Conservation (phyloP, 2,329 filamentous ascomycete genomes). For the Byssothecium circinans region DNA sequence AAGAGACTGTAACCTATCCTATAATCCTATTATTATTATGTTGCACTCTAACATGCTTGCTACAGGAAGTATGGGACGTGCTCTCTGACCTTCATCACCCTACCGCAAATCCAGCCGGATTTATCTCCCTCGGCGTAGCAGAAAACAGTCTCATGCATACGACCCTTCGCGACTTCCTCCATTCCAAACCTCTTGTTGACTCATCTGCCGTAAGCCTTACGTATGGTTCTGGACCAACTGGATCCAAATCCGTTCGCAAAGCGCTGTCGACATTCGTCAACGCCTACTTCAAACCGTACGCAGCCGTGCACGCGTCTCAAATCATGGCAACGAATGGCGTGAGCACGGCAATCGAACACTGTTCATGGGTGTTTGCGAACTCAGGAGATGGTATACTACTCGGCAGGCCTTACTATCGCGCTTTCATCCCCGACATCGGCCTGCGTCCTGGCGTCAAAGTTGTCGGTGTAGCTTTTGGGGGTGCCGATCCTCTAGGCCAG, state of each 20-base stretch:
- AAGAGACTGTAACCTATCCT: background rate
- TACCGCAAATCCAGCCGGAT: slow-evolving; percentile 47
- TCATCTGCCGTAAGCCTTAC: slow-evolving; percentile 31
- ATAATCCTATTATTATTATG: too few species aligned
- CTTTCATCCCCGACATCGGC: slow-evolving; percentile 52
- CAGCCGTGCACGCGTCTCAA: slow-evolving; percentile 36
- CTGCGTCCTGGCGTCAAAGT: slow-evolving; percentile 49
- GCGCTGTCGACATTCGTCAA: slow-evolving; percentile 45
- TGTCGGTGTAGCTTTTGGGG: slow-evolving; percentile 49
- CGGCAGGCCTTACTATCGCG: slow-evolving; percentile 53
- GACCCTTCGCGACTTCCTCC: slow-evolving; percentile 47
- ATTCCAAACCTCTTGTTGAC: slow-evolving; percentile 39
- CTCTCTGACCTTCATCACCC: slow-evolving; percentile 51
- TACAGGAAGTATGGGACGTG: slow-evolving; percentile 35
- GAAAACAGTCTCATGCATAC: slow-evolving; percentile 58
- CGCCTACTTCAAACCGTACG: slow-evolving; percentile 32
- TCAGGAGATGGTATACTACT: slow-evolving; percentile 48
- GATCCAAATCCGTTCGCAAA: slow-evolving; percentile 38
- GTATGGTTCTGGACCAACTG: slow-evolving; percentile 47
- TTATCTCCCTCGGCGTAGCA: slow-evolving; percentile 55
- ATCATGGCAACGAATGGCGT: slow-evolving; percentile 47
- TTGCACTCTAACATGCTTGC: background rate
- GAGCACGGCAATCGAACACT: slow-evolving; percentile 47
- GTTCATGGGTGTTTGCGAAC: slow-evolving; percentile 46
- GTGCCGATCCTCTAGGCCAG: slow-evolving; percentile 48